phyloP scores from a whole-genome alignment of 2,329 filamentous ascomycete genomes.

The Chalara sp. region DNA sequence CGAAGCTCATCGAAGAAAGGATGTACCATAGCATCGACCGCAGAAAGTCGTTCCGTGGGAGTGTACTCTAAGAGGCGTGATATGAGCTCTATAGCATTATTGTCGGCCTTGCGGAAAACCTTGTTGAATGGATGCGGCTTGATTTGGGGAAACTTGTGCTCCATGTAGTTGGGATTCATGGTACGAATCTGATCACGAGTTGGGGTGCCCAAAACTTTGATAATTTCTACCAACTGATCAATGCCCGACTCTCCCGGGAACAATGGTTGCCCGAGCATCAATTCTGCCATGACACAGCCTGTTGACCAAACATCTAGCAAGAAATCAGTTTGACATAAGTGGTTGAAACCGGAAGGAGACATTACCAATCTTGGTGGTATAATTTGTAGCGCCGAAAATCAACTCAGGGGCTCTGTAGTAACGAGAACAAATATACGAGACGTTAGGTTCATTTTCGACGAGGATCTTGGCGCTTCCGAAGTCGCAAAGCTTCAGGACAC shows the following conservation, averaged over 20 bases:
- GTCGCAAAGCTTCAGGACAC: slow-evolving; percentile 94
- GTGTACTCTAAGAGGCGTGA: slow-evolving; percentile 93
- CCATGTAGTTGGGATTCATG: slow-evolving; percentile 99
- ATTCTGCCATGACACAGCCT: slow-evolving; percentile 96
- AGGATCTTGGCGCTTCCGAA: slow-evolving; percentile 98
- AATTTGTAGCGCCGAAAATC: slow-evolving; percentile 98
- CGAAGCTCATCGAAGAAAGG: slow-evolving; percentile 97
- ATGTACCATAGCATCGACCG: slow-evolving; percentile 95
- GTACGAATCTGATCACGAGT: slow-evolving; percentile 97
- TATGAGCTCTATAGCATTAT: slow-evolving; percentile 90
- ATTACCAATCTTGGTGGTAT: slow-evolving; percentile 98
- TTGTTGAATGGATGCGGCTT: slow-evolving; percentile 99
- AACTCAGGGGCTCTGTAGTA: slow-evolving; percentile 98
- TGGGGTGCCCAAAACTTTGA: slow-evolving; percentile 95
- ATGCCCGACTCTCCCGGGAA: slow-evolving; percentile 99
- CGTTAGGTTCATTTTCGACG: slow-evolving; percentile 97
- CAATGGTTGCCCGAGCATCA: slow-evolving; percentile 96
- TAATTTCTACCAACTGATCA: slow-evolving; percentile 97
- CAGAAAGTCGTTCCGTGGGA: slow-evolving; percentile 86
- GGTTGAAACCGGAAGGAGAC: slow-evolving; percentile 25
- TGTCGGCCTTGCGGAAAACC: slow-evolving; percentile 95
- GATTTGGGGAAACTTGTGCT: slow-evolving; percentile 99
- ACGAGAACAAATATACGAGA: slow-evolving; percentile 98
- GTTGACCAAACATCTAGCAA: slow-evolving; percentile 93
- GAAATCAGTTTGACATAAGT: too few species aligned